These are phyloP conservation scores for Xylariaceae sp. DNA, from an alignment of 2,329 filamentous ascomycete genomes.

Conservation along the genomic window DNA sequence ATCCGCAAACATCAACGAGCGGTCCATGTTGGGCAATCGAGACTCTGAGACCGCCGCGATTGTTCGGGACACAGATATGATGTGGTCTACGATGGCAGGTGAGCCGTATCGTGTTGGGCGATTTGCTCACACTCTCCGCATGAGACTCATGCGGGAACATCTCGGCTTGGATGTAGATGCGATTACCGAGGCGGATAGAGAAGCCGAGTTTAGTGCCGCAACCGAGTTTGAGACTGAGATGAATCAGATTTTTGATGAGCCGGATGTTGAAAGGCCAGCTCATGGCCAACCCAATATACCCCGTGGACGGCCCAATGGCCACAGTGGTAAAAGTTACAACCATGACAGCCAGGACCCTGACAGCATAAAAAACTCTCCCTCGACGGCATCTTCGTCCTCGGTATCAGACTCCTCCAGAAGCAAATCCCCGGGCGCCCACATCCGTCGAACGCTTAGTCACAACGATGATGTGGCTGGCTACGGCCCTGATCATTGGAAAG, in stretches of 20 bases:
- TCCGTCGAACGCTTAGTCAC: slow-evolving; percentile 58
- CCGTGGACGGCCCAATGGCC: slow-evolving; percentile 12
- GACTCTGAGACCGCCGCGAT: slow-evolving; percentile 90
- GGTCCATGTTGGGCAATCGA: slow-evolving; percentile 85
- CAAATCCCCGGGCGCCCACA: slow-evolving; percentile 40
- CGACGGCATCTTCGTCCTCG: slow-evolving; percentile 18
- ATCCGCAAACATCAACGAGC: slow-evolving; percentile 97
- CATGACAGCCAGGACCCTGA: slow-evolving; percentile 25
- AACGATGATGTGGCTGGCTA: slow-evolving; percentile 72
- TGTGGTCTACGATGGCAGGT: slow-evolving; percentile 86
- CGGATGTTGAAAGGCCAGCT: slow-evolving; percentile 20
- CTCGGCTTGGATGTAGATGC: slow-evolving; percentile 92
- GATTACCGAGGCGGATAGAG: slow-evolving; percentile 72
- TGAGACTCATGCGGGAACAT: slow-evolving; percentile 94
- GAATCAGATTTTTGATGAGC: slow-evolving; percentile 53
- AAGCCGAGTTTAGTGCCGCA: slow-evolving; percentile 57
- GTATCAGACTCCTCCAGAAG: slow-evolving; percentile 33
- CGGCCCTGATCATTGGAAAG: slow-evolving; percentile 69
- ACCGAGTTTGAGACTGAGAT: slow-evolving; percentile 53
- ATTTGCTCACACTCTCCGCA: slow-evolving; percentile 86
- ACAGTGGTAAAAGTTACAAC: slow-evolving; percentile 27
- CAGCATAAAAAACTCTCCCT: slow-evolving; percentile 15
- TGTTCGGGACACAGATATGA: slow-evolving; percentile 87
- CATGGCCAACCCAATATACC: slow-evolving; percentile 16
- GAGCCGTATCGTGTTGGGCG: slow-evolving; percentile 83